Evolutionary conservation across 768 basidiomycete species (phyloP).

Genomic region (Mycena kentingensis): DNA sequence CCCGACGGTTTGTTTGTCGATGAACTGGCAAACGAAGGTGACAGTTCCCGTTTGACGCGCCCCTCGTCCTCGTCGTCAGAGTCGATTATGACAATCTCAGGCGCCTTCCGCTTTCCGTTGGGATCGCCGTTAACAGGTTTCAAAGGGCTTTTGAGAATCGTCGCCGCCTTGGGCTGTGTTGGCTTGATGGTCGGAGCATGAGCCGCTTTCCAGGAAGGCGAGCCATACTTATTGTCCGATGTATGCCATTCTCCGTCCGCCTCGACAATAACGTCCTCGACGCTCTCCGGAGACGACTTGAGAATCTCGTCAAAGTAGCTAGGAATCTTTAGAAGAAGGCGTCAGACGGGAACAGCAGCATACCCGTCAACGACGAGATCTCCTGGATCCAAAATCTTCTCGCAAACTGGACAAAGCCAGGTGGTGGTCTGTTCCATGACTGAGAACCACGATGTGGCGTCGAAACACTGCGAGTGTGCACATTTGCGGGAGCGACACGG

Average conservation of each 20-base stretch:
- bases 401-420: conserved; percentile 94
- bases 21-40: conserved; percentile 59
- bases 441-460: conserved; percentile 90
- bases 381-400: conserved; percentile 70
- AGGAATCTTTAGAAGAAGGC: conserved; percentile 2
- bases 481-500: conserved; percentile 89
- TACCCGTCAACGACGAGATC: conserved; percentile 94
- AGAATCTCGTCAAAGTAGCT: conserved; percentile 92
- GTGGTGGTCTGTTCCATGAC: conserved; percentile 97
- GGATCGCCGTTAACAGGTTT: conserved; percentile 32
- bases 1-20: conserved; percentile 38
- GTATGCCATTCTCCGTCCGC: conserved; percentile 97
- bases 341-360: conserved; percentile 22
- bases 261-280: conserved; percentile 94
- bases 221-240: conserved; percentile 81
- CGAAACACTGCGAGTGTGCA: conserved; percentile 93
- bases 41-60: conserved; percentile 74
- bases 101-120: conserved; percentile 48
- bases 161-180: conserved; percentile 36
- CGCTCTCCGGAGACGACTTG: conserved; percentile 68
- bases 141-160: conserved; percentile 26
- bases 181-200: conserved; percentile 41
- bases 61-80: conserved; percentile 81
- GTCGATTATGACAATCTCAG: conserved; percentile 66
- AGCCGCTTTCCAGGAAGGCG: conserved; percentile 63